Evolutionary conservation across 1,139 yeast species (phyloP), one percentile per base, ranked within the genome.

Genomic region (Torulaspora globosa): DNA sequence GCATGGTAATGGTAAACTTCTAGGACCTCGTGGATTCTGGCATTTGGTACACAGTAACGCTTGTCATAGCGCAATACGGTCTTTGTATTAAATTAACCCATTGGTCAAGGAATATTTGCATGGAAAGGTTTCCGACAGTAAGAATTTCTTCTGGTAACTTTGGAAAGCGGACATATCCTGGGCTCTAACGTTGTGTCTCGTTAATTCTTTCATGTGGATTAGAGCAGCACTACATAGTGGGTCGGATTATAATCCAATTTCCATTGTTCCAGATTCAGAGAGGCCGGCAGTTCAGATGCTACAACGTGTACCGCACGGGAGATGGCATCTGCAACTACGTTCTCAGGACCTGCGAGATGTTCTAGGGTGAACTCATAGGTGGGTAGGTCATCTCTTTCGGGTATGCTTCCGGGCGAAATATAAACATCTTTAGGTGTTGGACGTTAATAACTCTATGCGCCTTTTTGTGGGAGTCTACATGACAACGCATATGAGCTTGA

Each of bases 311-410:
- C 28, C n/a, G 45, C 41, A 3, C 51, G 32, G 6, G 47, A 43
- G 2, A 52, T n/a, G 5, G 53, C 45, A 39, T 51, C 56, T 4
- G 55, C 53, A 10, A 52, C 50, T 6, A 39, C 30, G 32, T 51
- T 51, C 16, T 41, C 29, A 4, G 44, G 31, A 2, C 50, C 51
- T 16, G 33, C n/a, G 1, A 50, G 16, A 31, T 52, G 49, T 30
- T 41, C 40, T 5, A 46, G 28, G 5, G 32, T 35, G 28, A 49
- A 49, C 18, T 53, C 53, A 30, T 39, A 53, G 26, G 47, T 55
- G 10, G 37, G 37, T 12, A 52, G 36, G 7, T 16, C 24, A 28
- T 52, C 50, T 24, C n/a, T n/a, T n/a, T n/a, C n/a, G n/a, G n/a
- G n/a, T n/a, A n/a, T n/a, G n/a, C n/a, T n/a, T n/a, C n/a, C n/a